Evolutionary conservation across 2,329 filamentous ascomycete genomes (phyloP), one percentile per base, ranked within the genome.

Genomic region (Pyrenochaeta sp.): DNA sequence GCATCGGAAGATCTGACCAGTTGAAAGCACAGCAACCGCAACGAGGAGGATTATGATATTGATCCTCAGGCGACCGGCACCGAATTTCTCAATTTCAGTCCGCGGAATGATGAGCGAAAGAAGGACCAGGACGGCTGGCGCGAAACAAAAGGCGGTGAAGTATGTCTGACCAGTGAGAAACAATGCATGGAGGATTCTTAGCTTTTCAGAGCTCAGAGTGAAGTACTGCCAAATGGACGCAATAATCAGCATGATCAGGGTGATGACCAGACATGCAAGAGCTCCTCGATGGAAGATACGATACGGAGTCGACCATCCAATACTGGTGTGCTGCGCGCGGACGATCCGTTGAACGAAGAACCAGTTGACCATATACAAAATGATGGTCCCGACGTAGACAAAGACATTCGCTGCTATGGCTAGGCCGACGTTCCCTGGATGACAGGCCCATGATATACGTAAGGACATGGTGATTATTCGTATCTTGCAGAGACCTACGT

Each of bases 331-430:
- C 54, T 87, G 86, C 8, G 90, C 90, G 54, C 92, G 86, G 27
- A 95, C 76, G 27, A 96, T 83, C 49, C 92, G 87, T 77, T 94
- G 91, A 0, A 89, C 80, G 72, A 94, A 91, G 72, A 95, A 82
- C 61, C 96, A 81, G 79, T 96, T 93, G 74, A 92, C 79, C 69
- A 93, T 80, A 76, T 91, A 94, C 22, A 96, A 81, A n/a, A 96
- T 78, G 44, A 96, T 77, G 19, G 93, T 88, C 40, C 91, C 92
- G 0, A 89, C 88, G 51, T 88, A 87, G 56, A 91, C 86, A 68
- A 95, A 88, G 68, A 94, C 85, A 62, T 84, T 83, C 1, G 91
- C 87, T 1, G 85, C 84, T 44, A 88, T 86, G 1, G 80, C 84
- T 2, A 88, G 67, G 5, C 69, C 73, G 27, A 85, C 67, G 55